A percentile compares a stretch with the other conserved stretches of the same genome.
Evolutionary conservation across 176 grass and related monocot genomes (phyloP).

Genomic region (Chrysopogon serrulatus): DNA sequence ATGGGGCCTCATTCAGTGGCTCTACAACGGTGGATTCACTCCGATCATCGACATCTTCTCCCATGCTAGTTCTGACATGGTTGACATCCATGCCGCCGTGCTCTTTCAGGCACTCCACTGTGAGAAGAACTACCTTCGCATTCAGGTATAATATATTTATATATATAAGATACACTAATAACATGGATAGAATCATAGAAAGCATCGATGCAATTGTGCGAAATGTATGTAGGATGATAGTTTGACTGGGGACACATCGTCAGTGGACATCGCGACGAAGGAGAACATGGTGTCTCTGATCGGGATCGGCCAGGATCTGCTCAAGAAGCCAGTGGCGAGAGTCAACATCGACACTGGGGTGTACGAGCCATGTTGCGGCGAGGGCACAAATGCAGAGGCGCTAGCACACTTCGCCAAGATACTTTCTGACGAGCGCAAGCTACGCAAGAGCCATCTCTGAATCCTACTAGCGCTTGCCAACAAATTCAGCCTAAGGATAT

Average conservation of each 20-base stretch:
- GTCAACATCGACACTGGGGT: conserved; percentile 57
- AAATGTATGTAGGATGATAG: conserved; percentile 39
- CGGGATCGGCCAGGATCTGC: conserved; percentile 31
- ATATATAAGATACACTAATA: not conserved
- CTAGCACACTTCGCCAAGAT: conserved; percentile 39
- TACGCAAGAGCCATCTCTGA: conserved; percentile 10
- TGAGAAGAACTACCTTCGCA: conserved; percentile 45
- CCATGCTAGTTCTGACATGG: conserved; percentile 65
- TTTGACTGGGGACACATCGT: conserved; percentile 20
- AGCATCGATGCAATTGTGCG: no score
- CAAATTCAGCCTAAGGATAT: no score
- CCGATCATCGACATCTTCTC: conserved; percentile 66
- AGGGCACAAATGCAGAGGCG: conserved; percentile 47
- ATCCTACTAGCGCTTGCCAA: not conserved
- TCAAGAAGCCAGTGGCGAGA: conserved; percentile 44
- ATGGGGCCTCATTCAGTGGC: conserved; percentile 53
- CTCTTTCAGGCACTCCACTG: conserved; percentile 37
- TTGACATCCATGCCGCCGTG: conserved; percentile 49
- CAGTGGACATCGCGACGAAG: conserved; percentile 58
- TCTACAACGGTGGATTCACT: conserved; percentile 29
- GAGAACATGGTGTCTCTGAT: conserved; percentile 63
- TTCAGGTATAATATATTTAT: conserved; percentile 31
- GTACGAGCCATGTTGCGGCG: not conserved
- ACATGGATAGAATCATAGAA: no score
- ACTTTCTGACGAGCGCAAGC: conserved; percentile 49